Evolutionary conservation across 2,329 filamentous ascomycete genomes (phyloP).

Genomic region (Zasmidium citrigriseum): DNA sequence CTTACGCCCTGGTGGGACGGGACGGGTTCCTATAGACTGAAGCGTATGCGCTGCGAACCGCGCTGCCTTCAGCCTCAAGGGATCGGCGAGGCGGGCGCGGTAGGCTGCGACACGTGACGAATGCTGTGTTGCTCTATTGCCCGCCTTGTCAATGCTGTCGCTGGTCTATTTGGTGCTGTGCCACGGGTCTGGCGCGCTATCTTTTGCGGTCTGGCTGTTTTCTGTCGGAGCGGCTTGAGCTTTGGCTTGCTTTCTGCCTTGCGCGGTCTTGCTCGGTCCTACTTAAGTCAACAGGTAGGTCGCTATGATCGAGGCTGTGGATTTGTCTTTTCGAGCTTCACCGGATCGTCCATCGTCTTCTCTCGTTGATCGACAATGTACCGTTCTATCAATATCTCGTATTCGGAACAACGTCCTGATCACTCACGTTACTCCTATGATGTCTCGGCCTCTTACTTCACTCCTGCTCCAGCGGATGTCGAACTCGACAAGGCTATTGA

Average conservation of each 20-base stretch:
- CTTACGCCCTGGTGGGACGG: background rate
- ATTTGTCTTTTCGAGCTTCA: background rate
- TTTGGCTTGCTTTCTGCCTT: conserved; percentile 2
- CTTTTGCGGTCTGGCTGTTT: background rate
- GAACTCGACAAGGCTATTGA: conserved; percentile 10
- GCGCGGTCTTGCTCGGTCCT: background rate
- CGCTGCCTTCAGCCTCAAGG: conserved; percentile 1
- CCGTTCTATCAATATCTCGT: background rate
- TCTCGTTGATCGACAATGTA: background rate
- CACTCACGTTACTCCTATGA: conserved; percentile 3
- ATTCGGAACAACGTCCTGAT: conserved; percentile 1
- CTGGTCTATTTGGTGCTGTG: background rate
- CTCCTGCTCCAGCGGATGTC: conserved; percentile 7
- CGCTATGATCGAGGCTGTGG: background rate
- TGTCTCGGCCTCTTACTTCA: conserved; percentile 3
- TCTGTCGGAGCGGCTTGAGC: background rate
- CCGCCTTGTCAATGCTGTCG: conserved; percentile 7
- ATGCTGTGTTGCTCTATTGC: conserved; percentile 1
- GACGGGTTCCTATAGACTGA: background rate
- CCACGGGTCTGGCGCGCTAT: background rate
- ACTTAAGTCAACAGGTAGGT: background rate
- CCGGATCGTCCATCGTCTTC: background rate
- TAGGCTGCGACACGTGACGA: conserved; percentile 6
- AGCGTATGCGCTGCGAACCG: conserved; percentile 1
- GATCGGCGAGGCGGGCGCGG: background rate